Percentiles rank a stretch among this genome's conserved stretches.
Conservation (phyloP, 495 filamentous ascomycete species). For the Neurospora sp. region DNA sequence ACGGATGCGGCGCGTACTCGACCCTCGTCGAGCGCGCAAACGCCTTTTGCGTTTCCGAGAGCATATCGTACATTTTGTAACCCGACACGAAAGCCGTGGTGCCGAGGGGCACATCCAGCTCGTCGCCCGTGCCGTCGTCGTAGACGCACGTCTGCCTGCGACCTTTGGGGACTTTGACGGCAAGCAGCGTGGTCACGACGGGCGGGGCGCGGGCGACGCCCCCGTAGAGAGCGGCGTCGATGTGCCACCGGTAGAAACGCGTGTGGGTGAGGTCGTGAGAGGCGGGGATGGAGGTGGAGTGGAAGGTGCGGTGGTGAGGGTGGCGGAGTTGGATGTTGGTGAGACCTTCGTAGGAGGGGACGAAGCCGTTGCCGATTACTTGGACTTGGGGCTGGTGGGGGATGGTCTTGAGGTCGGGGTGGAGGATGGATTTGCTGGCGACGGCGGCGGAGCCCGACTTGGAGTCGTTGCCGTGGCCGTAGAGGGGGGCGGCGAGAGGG, state of each 20-base stretch:
- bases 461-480: slow-evolving; percentile 64
- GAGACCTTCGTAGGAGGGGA: slow-evolving; percentile 56
- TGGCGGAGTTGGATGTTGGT: slow-evolving; percentile 56
- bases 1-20: slow-evolving; percentile 67
- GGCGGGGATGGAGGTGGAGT: slow-evolving; percentile 50
- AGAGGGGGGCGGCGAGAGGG: slow-evolving; percentile 43
- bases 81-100: slow-evolving; percentile 68
- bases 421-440: slow-evolving; percentile 55
- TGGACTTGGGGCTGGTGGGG: slow-evolving; percentile 72
- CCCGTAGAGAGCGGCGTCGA: slow-evolving; percentile 66
- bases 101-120: slow-evolving; percentile 56
- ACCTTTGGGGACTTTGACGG: slow-evolving; percentile 54
- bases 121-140: slow-evolving; percentile 60
- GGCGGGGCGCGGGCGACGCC: slow-evolving; percentile 45
- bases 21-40: slow-evolving; percentile 54
- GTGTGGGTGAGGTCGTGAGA: slow-evolving; percentile 57
- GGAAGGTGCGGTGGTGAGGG: slow-evolving; percentile 66
- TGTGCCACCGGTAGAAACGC: slow-evolving; percentile 71
- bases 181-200: slow-evolving; percentile 57
- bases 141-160: slow-evolving; percentile 56
- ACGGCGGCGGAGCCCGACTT: slow-evolving; percentile 20
- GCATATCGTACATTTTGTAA: slow-evolving; percentile 51
- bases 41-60: slow-evolving; percentile 53
- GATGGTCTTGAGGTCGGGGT: slow-evolving; percentile 68
- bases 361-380: slow-evolving; percentile 62